phyloP scores from a whole-genome alignment of 371 early-diverging fungal genomes.

The Zychaea mexicana region DNA sequence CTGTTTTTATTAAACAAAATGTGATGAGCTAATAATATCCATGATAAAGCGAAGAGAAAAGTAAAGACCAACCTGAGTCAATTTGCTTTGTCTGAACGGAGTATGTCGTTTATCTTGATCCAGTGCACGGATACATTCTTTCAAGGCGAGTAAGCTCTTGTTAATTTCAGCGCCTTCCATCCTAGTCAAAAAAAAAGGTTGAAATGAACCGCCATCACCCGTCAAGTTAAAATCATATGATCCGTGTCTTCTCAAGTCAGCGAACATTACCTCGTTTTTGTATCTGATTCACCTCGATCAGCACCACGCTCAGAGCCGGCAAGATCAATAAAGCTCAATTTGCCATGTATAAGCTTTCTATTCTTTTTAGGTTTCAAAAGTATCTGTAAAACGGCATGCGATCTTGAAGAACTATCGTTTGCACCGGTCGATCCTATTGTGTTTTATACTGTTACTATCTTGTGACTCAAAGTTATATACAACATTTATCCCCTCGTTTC shows the following conservation, averaged over 20 bases:
- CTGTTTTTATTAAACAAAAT: conserved; percentile 16
- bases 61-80: conserved; percentile 78
- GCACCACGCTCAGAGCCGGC: conserved; percentile 95
- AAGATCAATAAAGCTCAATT: conserved; percentile 86
- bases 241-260: too few relatives aligned
- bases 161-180: conserved; percentile 99
- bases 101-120: conserved; percentile 95
- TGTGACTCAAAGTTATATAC: too few relatives aligned
- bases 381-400: conserved; percentile 94
- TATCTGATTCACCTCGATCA: conserved; percentile 92
- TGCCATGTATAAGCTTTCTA: conserved; percentile 61
- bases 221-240: too few relatives aligned
- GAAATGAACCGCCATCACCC: background rate
- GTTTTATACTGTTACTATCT: background rate
- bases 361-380: conserved; percentile 61
- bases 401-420: conserved; percentile 80
- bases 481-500: too few relatives aligned
- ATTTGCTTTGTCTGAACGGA: conserved; percentile 97
- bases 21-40: too few relatives aligned
- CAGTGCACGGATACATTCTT: conserved; percentile 98
- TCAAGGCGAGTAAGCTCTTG: conserved; percentile 96
- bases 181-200: conserved; percentile 32
- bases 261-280: conserved; percentile 72
- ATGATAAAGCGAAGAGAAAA: too few relatives aligned
- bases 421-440: conserved; percentile 21